Conservation (phyloP, 495 filamentous ascomycete species). For the Lineolata rhizophorae region DNA sequence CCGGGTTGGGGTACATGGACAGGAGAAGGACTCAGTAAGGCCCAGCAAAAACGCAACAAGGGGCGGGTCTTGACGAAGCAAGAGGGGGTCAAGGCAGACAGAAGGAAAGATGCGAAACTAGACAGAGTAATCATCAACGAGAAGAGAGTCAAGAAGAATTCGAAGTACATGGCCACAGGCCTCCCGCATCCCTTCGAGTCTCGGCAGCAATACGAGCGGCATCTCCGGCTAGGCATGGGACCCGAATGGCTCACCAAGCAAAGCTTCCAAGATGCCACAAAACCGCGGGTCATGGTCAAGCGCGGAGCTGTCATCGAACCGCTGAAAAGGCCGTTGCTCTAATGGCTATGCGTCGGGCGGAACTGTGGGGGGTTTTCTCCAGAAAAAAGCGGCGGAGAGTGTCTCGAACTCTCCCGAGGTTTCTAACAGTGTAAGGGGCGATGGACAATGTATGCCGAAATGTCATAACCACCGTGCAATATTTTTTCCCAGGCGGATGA, state of each 20-base stretch:
- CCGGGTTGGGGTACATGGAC: conserved; percentile 88
- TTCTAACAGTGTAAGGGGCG: too few species aligned
- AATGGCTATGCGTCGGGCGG: too few species aligned
- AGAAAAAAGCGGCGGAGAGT: too few species aligned
- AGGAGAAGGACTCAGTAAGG: conserved; percentile 54
- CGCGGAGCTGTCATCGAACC: conserved; percentile 66
- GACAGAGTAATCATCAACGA: conserved; percentile 80
- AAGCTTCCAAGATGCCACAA: conserved; percentile 72
- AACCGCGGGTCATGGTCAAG: conserved; percentile 81
- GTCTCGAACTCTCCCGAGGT: too few species aligned
- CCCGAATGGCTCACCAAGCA: conserved; percentile 91
- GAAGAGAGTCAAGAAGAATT: conserved; percentile 81
- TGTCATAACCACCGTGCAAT: too few species aligned
- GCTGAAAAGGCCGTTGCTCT: conserved; percentile 57
- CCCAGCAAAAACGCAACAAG: conserved; percentile 32
- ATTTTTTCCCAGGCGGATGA: too few species aligned
- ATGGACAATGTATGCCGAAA: too few species aligned
- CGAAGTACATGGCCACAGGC: conserved; percentile 59
- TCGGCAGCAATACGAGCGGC: conserved; percentile 73
- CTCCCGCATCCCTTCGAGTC: conserved; percentile 79
- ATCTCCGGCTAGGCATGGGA: conserved; percentile 66
- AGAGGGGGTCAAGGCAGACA: conserved; percentile 53
- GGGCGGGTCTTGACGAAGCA: conserved; percentile 39
- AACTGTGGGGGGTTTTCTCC: too few species aligned
- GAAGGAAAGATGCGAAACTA: conserved; percentile 63